phyloP scores from a whole-genome alignment of 1,284 basidiomycete species.

The Stygiomarasmius scandens region DNA sequence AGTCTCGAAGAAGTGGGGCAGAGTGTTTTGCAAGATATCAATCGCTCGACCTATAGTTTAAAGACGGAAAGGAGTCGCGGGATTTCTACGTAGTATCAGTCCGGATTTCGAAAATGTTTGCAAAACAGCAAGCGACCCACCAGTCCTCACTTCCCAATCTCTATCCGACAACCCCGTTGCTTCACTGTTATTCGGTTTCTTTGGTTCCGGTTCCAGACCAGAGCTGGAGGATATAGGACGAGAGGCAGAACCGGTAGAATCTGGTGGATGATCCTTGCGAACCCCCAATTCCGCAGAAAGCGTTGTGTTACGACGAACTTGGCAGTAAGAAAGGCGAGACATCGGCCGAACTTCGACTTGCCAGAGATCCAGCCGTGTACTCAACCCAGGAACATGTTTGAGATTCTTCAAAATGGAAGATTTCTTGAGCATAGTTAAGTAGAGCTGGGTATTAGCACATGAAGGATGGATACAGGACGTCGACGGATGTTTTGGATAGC shows the following conservation, averaged over 20 bases:
- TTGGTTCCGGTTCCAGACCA: conserved; percentile 25
- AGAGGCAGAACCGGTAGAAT: not conserved
- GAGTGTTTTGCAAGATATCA: conserved; percentile 65
- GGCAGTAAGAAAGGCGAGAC: not conserved
- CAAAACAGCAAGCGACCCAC: conserved; percentile 33
- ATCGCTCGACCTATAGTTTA: conserved; percentile 68
- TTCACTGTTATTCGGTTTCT: conserved; percentile 17
- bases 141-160: conserved; percentile 72
- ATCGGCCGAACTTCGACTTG: not conserved
- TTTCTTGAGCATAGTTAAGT: not conserved
- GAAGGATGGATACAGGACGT: not conserved
- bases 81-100: conserved; percentile 33
- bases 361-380: not conserved
- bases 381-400: not conserved
- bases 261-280: conserved; percentile 7
- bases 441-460: too few relatives aligned
- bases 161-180: conserved; percentile 41
- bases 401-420: not conserved
- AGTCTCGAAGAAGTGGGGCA: conserved; percentile 70
- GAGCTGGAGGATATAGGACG: conserved; percentile 32
- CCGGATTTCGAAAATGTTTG: conserved; percentile 3
- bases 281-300: conserved; percentile 1
- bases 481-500: not conserved
- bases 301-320: not conserved
- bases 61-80: not conserved